Evolutionary conservation across 768 basidiomycete species (phyloP), one percentile per base, ranked within the genome.

Genomic region (Kondoa malvinella): DNA sequence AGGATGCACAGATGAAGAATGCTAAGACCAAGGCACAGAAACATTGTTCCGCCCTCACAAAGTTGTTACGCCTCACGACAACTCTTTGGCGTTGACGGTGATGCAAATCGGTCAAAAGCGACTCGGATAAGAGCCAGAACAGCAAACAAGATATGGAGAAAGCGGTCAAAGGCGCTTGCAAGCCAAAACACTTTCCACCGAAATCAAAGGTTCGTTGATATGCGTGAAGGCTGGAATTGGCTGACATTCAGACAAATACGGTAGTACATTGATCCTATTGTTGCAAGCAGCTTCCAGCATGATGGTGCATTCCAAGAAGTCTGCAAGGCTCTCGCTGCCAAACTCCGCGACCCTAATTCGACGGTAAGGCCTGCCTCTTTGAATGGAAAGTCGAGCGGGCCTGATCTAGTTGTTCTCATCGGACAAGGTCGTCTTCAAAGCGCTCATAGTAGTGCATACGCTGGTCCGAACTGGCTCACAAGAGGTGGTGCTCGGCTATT

Each of bases 401-500:
- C 15, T 3, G 15, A 16, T 15, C 26, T 1, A 34, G 3, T 31
- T 66, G 2, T 64, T 30, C 15, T 16, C 79, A 58, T 58, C n/a
- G 61, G 68, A 34, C 62, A 73, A 95, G 92, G 83, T 97, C 72
- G 92, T 89, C n/a, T 96, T 97, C 84, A 99, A 99, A 76, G 91
- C 92, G 0, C 80, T 97, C 72, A 86, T 99, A 73, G 89, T 94
- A 2, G 80, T 97, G 4, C 95, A 99, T 76, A 89, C 86, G 33
- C 91, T 99, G 89, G 88, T 97, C 76, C 85, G 95, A 30, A 90
- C 89, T 70, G 95, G 95, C n/a, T 83, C 88, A 1, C 95, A 92
- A 3, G 92, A 97, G 80, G 89, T 92, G 75, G 83, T 96, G 15
- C 82, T 96, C 25, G 80, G 83, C 15, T 87, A 91, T 77, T 82